Base-by-base conservation (phyloP, 306 rosid genomes). In the Quercus ilex region DNA sequence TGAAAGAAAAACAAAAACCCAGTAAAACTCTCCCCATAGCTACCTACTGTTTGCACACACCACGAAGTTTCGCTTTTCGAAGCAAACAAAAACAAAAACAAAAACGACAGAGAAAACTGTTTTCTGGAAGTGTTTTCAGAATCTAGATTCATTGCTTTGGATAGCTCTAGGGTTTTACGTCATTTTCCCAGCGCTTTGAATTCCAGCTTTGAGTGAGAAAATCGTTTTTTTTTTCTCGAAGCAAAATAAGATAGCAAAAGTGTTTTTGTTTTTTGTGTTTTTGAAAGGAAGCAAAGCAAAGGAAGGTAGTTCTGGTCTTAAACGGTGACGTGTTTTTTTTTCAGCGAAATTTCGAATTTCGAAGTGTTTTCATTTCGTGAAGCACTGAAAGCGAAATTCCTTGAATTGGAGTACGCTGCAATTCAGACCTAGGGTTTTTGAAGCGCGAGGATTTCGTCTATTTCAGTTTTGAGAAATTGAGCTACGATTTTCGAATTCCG, bases 131-230 rank as follows among this genome's bases (percentile, higher is more conserved):
- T 11, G 33, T 28, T 10, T 23, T 13, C 5, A 18, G 26, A 23
- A 35, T 8, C 49, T 15, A 0, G 41, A 28, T 41, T 80, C 30
- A 31, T 43, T n/a, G 15, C 11, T 58, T 38, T 49, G 31, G 35
- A 23, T 49, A 10, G 26, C 71, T 77, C 17, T 10, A 82, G 82
- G 75, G 72, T 68, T 68, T 55, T 53, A 65, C 10, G 67, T 12
- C 30, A 26, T 25, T 21, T 9, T 60, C 30, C 21, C 6, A 41
- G 1, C 46, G 19, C 17, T 18, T 49, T 72, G 73, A 62, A 78
- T 26, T 46, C 63, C 35, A 46, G 19, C 49, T 12, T 73, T 2
- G 69, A 57, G 52, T 63, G 58, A 14, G 74, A 1, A 20, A 20
- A 21, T 23, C 23, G 63, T 26, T 26, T 25, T 26, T 26, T 17